Conservation (phyloP, 176 grass and related monocot species). For the Pharus latifolius region DNA sequence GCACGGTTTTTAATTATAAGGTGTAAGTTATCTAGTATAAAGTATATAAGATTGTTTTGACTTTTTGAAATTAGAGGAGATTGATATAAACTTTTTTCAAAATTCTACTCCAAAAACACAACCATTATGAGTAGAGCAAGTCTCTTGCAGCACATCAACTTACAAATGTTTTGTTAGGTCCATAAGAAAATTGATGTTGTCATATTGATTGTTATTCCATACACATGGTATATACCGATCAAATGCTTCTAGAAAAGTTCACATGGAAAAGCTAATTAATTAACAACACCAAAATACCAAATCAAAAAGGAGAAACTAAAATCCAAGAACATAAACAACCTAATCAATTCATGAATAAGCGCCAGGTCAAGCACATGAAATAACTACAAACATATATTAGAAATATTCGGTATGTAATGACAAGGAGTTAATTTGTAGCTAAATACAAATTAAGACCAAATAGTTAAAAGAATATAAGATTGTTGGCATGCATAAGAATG, state of each 20-base stretch:
- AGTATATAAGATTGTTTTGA: too few species aligned
- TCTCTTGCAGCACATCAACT: not conserved
- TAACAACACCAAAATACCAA: not conserved
- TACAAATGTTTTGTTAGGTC: conserved; percentile 6
- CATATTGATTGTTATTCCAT: not conserved
- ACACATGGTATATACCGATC: not conserved
- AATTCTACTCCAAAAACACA: too few species aligned
- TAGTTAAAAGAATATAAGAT: too few species aligned
- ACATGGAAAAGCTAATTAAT: not conserved
- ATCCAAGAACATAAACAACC: not conserved
- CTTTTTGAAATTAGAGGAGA: too few species aligned
- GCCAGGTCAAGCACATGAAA: not conserved
- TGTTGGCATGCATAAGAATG: too few species aligned
- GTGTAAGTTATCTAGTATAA: too few species aligned
- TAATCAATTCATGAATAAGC: not conserved
- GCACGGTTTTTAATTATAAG: too few species aligned
- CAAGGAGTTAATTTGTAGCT: too few species aligned
- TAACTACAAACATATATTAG: too few species aligned
- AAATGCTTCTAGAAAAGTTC: not conserved
- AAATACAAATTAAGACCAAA: too few species aligned
- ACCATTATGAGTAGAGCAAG: conserved; percentile 2
- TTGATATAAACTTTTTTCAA: too few species aligned
- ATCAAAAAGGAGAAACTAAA: not conserved
- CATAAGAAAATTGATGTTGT: not conserved
- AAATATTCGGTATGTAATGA: too few species aligned